These are phyloP conservation scores for Rachicladosporium sp. DNA, from an alignment of 2,329 filamentous ascomycete genomes.

Conservation along the genomic window DNA sequence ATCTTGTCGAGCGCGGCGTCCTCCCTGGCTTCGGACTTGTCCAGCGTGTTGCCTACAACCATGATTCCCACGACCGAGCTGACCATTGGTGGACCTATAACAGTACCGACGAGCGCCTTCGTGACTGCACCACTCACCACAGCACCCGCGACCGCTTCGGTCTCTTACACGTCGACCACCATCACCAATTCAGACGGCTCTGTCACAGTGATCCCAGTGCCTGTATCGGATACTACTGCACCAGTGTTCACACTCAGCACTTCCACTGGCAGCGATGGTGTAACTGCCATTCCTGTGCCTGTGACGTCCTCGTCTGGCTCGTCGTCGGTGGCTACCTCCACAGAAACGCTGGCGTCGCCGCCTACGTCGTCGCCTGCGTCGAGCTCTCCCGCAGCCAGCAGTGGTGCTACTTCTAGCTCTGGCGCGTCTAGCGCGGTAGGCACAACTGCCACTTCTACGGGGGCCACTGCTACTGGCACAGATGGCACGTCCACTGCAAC, in stretches of 20 bases:
- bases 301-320: neutral
- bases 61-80: neutral
- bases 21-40: slow-evolving; percentile 13
- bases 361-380: neutral
- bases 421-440: neutral
- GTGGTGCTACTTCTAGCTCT: neutral
- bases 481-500: too few species aligned
- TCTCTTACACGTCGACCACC: slow-evolving; percentile 7
- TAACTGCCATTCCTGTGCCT: slow-evolving; percentile 6
- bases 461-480: neutral
- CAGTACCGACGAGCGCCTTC: neutral
- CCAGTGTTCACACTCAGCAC: slow-evolving; percentile 4
- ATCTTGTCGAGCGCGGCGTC: slow-evolving; percentile 19
- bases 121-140: slow-evolving; percentile 3
- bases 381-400: neutral
- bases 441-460: slow-evolving; percentile 2
- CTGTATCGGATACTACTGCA: slow-evolving; percentile 2
- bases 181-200: slow-evolving; percentile 7
- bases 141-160: slow-evolving; percentile 4
- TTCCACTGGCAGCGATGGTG: slow-evolving; percentile 4
- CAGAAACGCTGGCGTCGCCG: neutral
- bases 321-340: too few species aligned
- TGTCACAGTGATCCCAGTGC: slow-evolving; percentile 6
- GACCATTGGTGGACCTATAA: neutral
- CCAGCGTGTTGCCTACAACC: slow-evolving; percentile 4